These are phyloP conservation scores for Circinella umbellata DNA, from an alignment of 371 early-diverging fungal species.

Conservation along the genomic window DNA sequence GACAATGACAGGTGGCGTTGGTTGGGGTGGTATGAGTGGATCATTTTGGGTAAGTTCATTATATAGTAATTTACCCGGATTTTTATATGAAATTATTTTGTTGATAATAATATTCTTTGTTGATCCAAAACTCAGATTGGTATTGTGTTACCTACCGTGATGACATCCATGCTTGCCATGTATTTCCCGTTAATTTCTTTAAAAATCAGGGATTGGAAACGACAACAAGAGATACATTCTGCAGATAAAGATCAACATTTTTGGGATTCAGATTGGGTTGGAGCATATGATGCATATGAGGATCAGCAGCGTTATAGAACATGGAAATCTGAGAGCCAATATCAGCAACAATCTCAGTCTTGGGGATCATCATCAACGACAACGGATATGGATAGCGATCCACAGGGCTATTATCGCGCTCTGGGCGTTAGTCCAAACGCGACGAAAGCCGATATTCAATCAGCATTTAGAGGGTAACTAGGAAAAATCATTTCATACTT, in stretches of 20 bases:
- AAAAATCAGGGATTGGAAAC: slow-evolving; percentile 50
- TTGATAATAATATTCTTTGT: background rate
- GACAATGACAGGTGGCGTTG: slow-evolving; percentile 43
- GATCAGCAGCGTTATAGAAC: slow-evolving; percentile 56
- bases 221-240: slow-evolving; percentile 49
- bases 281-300: slow-evolving; percentile 59
- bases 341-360: slow-evolving; percentile 28
- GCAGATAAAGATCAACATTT: slow-evolving; percentile 49
- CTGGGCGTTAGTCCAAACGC: slow-evolving; percentile 51
- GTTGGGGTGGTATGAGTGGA: slow-evolving; percentile 50
- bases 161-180: slow-evolving; percentile 53
- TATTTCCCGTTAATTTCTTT: slow-evolving; percentile 61
- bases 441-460: slow-evolving; percentile 61
- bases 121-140: slow-evolving; percentile 40
- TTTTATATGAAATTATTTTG: background rate
- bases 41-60: slow-evolving; percentile 45
- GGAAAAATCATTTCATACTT: background rate
- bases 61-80: background rate
- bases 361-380: background rate
- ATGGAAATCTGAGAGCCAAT: slow-evolving; percentile 52
- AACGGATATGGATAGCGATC: slow-evolving; percentile 29
- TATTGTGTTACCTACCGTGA: slow-evolving; percentile 56
- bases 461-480: slow-evolving; percentile 59
- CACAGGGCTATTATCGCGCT: slow-evolving; percentile 53
- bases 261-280: slow-evolving; percentile 64